phyloP scores from a whole-genome alignment of 1,139 yeast genomes.

The Candida sojae region DNA sequence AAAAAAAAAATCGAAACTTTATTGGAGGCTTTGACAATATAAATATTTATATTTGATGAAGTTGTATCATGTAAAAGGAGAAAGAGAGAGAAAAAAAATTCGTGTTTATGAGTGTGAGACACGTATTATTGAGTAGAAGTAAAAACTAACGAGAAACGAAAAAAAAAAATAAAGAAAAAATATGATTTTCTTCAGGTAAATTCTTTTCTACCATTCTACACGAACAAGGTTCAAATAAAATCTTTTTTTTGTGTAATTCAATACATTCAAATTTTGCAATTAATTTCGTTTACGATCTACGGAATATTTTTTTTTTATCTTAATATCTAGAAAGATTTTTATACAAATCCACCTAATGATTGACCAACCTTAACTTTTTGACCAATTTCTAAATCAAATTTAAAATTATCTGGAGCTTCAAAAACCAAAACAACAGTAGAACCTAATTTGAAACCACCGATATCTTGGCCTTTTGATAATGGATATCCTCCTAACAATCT shows the following conservation, averaged over 20 bases:
- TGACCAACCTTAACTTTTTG: constrained; percentile 87
- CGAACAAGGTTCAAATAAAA: background rate
- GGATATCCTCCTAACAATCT: constrained; percentile 86
- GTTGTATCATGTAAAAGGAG: too few species aligned
- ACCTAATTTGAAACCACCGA: constrained; percentile 97
- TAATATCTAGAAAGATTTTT: background rate
- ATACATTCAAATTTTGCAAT: too few species aligned
- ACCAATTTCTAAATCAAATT: constrained; percentile 69
- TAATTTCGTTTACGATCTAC: constrained; percentile 1
- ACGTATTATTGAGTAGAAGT: background rate
- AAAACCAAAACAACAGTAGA: constrained; percentile 94
- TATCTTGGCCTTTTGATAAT: constrained; percentile 85
- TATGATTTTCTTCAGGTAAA: background rate
- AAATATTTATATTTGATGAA: too few species aligned
- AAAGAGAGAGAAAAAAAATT: background rate
- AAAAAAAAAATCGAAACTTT: background rate
- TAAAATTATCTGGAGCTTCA: constrained; percentile 86
- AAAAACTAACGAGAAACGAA: background rate
- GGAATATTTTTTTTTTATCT: background rate
- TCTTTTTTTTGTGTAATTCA: background rate
- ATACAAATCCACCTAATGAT: constrained; percentile 58
- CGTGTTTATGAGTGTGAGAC: background rate
- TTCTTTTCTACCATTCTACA: background rate
- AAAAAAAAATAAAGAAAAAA: background rate
- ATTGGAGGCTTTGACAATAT: too few species aligned